A percentile compares a stretch with the other conserved stretches of the same genome.
phyloP scores from a whole-genome alignment of 306 rosid species.

The Trichosanthes cucumerina region DNA sequence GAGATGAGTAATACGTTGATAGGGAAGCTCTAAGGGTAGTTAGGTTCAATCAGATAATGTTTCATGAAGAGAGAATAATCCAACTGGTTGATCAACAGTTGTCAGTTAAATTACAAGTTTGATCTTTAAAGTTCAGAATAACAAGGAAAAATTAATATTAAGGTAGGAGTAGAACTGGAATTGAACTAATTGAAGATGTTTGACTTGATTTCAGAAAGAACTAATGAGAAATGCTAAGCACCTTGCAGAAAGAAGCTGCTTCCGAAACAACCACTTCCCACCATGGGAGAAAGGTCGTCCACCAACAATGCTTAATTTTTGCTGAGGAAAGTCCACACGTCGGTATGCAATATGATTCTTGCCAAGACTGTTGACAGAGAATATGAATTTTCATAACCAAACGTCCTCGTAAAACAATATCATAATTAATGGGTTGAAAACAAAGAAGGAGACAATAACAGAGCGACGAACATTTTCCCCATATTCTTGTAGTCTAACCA shows the following conservation, averaged over 20 bases:
- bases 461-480: background rate
- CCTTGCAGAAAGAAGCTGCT: conserved; percentile 72
- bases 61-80: background rate
- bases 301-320: conserved; percentile 73
- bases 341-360: conserved; percentile 67
- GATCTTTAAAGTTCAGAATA: background rate
- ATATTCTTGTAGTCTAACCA: background rate
- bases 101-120: background rate
- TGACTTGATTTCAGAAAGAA: background rate
- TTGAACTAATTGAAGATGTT: background rate
- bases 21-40: background rate
- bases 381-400: conserved; percentile 21
- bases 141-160: background rate
- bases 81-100: background rate
- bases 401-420: background rate
- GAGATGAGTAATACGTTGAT: background rate
- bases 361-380: conserved; percentile 60
- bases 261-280: conserved; percentile 46
- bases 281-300: conserved; percentile 89
- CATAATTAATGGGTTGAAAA: background rate
- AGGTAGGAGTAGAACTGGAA: background rate
- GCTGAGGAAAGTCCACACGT: conserved; percentile 52
- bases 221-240: conserved; percentile 15
- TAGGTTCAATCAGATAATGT: background rate
- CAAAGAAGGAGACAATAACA: background rate